Base-by-base conservation (phyloP, 441 rosid species). In the Populus hybrid region DNA sequence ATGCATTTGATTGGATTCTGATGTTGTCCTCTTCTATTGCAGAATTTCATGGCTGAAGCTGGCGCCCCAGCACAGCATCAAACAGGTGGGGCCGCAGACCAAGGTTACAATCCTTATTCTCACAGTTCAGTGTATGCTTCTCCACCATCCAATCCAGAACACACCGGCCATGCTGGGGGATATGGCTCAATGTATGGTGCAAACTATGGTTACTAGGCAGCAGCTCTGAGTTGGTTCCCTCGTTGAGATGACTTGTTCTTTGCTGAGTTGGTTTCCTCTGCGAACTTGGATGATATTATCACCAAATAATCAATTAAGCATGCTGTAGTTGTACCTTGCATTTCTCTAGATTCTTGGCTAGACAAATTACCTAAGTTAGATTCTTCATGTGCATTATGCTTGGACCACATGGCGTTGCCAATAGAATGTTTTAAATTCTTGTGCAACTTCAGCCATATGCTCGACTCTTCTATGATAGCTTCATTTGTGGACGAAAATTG, bases 11-110 rank as follows among this genome's bases (percentile, higher is more conserved):
- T 61, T 21, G 66, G 28, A 21, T 73, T 76, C 73, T 86, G 67
- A 79, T 64, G 32, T 21, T 38, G 14, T 46, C 14, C 10, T 64
- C 70, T 69, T 73, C 36, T 69, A 3, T 46, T 88, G 88, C 92
- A 96, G 98, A 96, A 94, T 84, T 96, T 92, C 81, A 92, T 96
- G 96, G 95, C 97, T 46, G 98, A 96, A 82, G 98, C 97, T 59
- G 95, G 88, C 68, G 93, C 90, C 4, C 87, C 92, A 5, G 50
- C 87, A 28, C 97, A 90, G 77, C 64, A 87, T 30, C 95, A 85
- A 80, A 30, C 88, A 10, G 88, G 81, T 42, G 92, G 87, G 4
- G 70, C 84, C 23, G 74, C 90, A 23, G 98, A 94, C 81, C 98
- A 91, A 85, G 93, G 88, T 7, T 95, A 92, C 84, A 94, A 92